phyloP scores from a whole-genome alignment of 495 filamentous ascomycete genomes.

The Hypoxylon crocopeplum region DNA sequence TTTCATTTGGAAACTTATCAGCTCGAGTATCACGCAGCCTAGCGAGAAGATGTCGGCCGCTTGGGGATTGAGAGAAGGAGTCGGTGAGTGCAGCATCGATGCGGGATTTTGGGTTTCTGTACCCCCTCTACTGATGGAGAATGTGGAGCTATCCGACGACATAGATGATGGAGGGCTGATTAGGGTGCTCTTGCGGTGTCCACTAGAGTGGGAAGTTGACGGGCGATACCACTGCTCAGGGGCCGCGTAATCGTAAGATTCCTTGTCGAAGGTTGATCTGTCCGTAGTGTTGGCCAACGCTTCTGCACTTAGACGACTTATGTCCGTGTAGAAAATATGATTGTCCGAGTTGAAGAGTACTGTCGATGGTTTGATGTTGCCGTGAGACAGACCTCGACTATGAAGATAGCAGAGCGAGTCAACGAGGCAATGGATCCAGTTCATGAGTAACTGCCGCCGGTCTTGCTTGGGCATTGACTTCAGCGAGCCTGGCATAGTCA shows the following conservation, averaged over 20 bases:
- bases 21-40: slow-evolving; percentile 71
- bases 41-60: slow-evolving; percentile 80
- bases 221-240: slow-evolving; percentile 76
- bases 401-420: slow-evolving; percentile 82
- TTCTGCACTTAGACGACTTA: slow-evolving; percentile 60
- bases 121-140: slow-evolving; percentile 43
- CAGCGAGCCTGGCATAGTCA: slow-evolving; percentile 68
- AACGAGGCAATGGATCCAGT: slow-evolving; percentile 87
- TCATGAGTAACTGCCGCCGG: slow-evolving; percentile 72
- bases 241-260: slow-evolving; percentile 86
- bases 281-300: slow-evolving; percentile 48
- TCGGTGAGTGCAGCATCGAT: slow-evolving; percentile 43
- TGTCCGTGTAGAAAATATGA: slow-evolving; percentile 76
- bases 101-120: slow-evolving; percentile 37
- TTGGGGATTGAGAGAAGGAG: slow-evolving; percentile 52
- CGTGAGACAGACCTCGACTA: slow-evolving; percentile 72
- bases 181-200: slow-evolving; percentile 41
- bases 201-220: slow-evolving; percentile 39
- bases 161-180: slow-evolving; percentile 36
- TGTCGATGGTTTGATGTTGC: slow-evolving; percentile 84
- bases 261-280: slow-evolving; percentile 66
- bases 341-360: slow-evolving; percentile 76
- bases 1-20: slow-evolving; percentile 75
- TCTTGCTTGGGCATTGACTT: slow-evolving; percentile 75
- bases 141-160: slow-evolving; percentile 46